phyloP scores from a whole-genome alignment of 2,329 filamentous ascomycete genomes.

The Ceratocystiopsis brevicomis region DNA sequence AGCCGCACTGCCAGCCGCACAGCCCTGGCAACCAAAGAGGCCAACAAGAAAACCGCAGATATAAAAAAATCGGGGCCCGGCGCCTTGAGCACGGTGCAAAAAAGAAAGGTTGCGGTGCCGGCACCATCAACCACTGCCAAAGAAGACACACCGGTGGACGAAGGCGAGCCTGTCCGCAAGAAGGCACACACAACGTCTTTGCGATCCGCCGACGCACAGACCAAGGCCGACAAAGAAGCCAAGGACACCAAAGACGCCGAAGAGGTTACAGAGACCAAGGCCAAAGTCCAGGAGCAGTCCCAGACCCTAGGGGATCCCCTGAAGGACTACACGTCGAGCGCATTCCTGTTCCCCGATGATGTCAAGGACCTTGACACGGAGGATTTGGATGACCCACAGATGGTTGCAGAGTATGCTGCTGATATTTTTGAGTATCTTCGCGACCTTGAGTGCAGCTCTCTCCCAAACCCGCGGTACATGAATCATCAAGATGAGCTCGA shows the following conservation, averaged over 20 bases:
- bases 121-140: constrained; percentile 34
- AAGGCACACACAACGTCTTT: constrained; percentile 29
- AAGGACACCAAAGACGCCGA: constrained; percentile 19
- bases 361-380: constrained; percentile 62
- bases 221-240: constrained; percentile 23
- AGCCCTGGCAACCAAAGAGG: constrained; percentile 26
- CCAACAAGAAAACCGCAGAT: constrained; percentile 42
- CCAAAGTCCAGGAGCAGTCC: constrained; percentile 13
- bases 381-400: constrained; percentile 81
- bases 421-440: constrained; percentile 95
- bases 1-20: constrained; percentile 36
- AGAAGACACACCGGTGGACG: constrained; percentile 39
- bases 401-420: constrained; percentile 93
- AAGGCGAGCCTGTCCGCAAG: constrained; percentile 51
- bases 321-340: constrained; percentile 12
- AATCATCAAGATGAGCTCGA: constrained; percentile 83
- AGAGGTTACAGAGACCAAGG: constrained; percentile 6
- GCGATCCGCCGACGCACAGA: constrained; percentile 19
- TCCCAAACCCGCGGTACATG: constrained; percentile 91
- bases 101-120: constrained; percentile 38
- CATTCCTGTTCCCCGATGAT: constrained; percentile 16
- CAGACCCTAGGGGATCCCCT: constrained; percentile 12
- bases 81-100: constrained; percentile 39
- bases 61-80: constrained; percentile 57
- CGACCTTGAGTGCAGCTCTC: constrained; percentile 57